These are phyloP conservation scores for Ceratobasidium sp. DNA, from an alignment of 1,284 basidiomycete species.

Conservation along the genomic window DNA sequence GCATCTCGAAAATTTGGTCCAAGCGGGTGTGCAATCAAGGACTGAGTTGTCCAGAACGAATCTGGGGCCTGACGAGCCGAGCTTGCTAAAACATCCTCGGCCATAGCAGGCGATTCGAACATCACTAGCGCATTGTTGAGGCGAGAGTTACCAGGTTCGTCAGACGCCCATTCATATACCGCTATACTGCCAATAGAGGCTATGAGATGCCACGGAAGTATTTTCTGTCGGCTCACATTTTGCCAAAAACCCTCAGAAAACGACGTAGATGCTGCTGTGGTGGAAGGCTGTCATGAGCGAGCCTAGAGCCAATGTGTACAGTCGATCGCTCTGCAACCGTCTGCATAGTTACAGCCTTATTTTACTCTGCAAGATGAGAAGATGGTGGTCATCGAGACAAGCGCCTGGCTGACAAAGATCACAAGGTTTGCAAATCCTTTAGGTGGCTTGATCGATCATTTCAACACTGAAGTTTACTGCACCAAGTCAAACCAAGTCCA, in stretches of 20 bases:
- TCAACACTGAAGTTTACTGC: neutral
- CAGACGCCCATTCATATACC: slow-evolving; percentile 30
- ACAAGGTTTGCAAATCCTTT: neutral
- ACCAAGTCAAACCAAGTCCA: neutral
- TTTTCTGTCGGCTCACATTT: slow-evolving; percentile 22
- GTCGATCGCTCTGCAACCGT: slow-evolving; percentile 22
- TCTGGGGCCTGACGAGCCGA: neutral
- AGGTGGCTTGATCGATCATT: neutral
- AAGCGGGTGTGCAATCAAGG: slow-evolving; percentile 29
- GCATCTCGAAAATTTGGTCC: neutral
- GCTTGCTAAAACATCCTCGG: neutral
- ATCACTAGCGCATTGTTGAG: slow-evolving; percentile 34
- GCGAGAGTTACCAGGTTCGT: neutral
- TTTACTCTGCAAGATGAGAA: neutral
- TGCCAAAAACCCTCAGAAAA: slow-evolving; percentile 30
- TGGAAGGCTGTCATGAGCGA: slow-evolving; percentile 18
- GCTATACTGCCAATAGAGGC: slow-evolving; percentile 8
- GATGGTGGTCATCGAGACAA: neutral
- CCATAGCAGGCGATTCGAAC: slow-evolving; percentile 23
- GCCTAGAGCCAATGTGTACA: slow-evolving; percentile 20
- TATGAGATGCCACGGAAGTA: slow-evolving; percentile 14
- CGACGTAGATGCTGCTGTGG: slow-evolving; percentile 24
- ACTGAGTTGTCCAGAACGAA: slow-evolving; percentile 35
- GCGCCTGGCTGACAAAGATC: neutral
- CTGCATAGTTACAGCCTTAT: neutral